phyloP scores from a whole-genome alignment of 257 asterid species.

The Hygrophila difformis region DNA sequence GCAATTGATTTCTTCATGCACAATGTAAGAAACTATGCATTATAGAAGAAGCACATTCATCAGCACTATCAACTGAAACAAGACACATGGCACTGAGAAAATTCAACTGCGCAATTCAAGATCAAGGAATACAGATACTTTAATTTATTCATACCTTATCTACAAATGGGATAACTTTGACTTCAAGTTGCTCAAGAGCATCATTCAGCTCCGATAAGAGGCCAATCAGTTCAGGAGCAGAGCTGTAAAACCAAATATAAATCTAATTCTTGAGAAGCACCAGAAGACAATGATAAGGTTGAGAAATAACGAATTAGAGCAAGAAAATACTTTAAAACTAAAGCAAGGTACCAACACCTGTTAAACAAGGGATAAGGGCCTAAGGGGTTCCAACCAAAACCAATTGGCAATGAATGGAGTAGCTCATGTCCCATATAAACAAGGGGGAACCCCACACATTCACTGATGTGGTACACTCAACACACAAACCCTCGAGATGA shows the following conservation, averaged over 20 bases:
- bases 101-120: no score
- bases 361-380: neutral
- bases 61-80: no score
- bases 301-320: neutral
- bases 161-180: constrained; percentile 69
- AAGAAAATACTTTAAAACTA: constrained; percentile 11
- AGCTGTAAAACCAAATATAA: constrained; percentile 44
- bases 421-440: no score
- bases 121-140: no score
- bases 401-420: no score
- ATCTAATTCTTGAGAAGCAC: constrained; percentile 9
- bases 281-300: neutral
- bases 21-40: no score
- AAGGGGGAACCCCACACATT: no score
- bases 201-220: constrained; percentile 76
- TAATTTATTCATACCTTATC: constrained; percentile 42
- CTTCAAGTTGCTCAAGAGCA: constrained; percentile 64
- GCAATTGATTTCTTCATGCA: no score
- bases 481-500: no score
- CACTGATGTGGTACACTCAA: no score
- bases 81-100: no score
- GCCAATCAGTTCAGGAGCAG: constrained; percentile 90
- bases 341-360: constrained; percentile 1
- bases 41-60: no score
- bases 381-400: neutral